A percentile compares a stretch with the other conserved stretches of the same genome.
These are phyloP conservation scores for Pilobolus umbonatus DNA, from an alignment of 192 early-diverging fungal species.

Conservation along the genomic window DNA sequence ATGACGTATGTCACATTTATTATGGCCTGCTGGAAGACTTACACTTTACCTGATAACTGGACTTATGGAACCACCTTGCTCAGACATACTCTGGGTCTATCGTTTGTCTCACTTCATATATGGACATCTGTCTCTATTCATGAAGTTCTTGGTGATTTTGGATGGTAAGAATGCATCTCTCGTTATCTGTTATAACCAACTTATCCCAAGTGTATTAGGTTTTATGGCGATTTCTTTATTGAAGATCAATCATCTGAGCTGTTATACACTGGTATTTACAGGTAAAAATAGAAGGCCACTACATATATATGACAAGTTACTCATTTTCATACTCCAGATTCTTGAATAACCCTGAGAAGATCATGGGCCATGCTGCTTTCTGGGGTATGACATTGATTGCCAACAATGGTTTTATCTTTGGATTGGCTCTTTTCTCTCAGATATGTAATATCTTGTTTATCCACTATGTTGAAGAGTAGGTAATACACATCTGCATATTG, in stretches of 20 bases:
- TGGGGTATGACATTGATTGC: constrained; percentile 91
- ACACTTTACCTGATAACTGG: constrained; percentile 67
- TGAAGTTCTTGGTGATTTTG: constrained; percentile 91
- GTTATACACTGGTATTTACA: constrained; percentile 90
- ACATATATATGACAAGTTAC: not conserved
- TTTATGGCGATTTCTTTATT: constrained; percentile 97
- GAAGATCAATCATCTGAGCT: constrained; percentile 68
- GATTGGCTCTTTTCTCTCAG: constrained; percentile 80
- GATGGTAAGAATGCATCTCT: constrained; percentile 75
- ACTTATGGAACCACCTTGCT: constrained; percentile 68
- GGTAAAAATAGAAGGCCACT: constrained; percentile 26
- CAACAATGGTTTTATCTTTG: constrained; percentile 75
- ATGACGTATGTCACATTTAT: constrained; percentile 92
- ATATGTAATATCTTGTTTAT: constrained; percentile 80
- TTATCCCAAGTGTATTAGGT: constrained; percentile 40
- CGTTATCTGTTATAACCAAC: too few species aligned
- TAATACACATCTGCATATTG: constrained; percentile 2
- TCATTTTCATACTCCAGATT: constrained; percentile 40
- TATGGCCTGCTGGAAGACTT: constrained; percentile 76
- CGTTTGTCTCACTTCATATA: constrained; percentile 82
- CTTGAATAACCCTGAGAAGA: constrained; percentile 90
- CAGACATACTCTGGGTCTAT: constrained; percentile 75
- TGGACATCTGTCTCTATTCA: constrained; percentile 91
- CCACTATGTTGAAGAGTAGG: constrained; percentile 70
- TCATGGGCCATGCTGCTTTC: constrained; percentile 91